phyloP scores from a whole-genome alignment of 2,329 filamentous ascomycete genomes.

The Ascochyta clinopodiicola region DNA sequence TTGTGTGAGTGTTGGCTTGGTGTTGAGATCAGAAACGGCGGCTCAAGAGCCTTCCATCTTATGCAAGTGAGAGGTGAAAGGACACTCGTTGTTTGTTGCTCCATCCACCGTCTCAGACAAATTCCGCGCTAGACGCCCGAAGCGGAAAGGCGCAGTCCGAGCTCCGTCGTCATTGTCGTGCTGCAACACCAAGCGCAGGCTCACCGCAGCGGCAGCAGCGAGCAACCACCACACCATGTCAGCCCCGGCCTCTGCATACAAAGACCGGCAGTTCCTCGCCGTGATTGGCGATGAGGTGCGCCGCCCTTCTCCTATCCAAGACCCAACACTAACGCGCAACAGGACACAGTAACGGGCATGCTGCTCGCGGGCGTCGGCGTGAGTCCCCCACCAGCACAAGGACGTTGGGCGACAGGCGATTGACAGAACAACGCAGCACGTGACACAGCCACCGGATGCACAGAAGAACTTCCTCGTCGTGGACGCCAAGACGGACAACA shows the following conservation, averaged over 20 bases:
- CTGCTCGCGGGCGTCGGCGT: constrained; percentile 95
- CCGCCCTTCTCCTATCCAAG: not conserved
- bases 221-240: constrained; percentile 58
- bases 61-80: not conserved
- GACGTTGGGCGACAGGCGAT: not conserved
- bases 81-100: constrained; percentile 2
- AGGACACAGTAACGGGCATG: constrained; percentile 97
- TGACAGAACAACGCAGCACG: constrained; percentile 69
- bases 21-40: not conserved
- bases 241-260: constrained; percentile 64
- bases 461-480: constrained; percentile 99
- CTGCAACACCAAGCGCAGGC: constrained; percentile 26
- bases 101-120: constrained; percentile 2
- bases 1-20: not conserved
- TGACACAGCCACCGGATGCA: constrained; percentile 83
- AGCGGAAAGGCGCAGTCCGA: constrained; percentile 1
- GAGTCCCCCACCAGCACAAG: constrained; percentile 44
- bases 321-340: constrained; percentile 21
- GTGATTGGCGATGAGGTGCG: constrained; percentile 95
- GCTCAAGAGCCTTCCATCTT: constrained; percentile 24
- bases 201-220: constrained; percentile 24
- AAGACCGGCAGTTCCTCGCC: constrained; percentile 92
- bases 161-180: constrained; percentile 16
- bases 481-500: constrained; percentile 87
- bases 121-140: constrained; percentile 1